A percentile compares a stretch with the other conserved stretches of the same genome.
Evolutionary conservation across 2,329 filamentous ascomycete species (phyloP).

Genomic region (Lizonia empirigonia): DNA sequence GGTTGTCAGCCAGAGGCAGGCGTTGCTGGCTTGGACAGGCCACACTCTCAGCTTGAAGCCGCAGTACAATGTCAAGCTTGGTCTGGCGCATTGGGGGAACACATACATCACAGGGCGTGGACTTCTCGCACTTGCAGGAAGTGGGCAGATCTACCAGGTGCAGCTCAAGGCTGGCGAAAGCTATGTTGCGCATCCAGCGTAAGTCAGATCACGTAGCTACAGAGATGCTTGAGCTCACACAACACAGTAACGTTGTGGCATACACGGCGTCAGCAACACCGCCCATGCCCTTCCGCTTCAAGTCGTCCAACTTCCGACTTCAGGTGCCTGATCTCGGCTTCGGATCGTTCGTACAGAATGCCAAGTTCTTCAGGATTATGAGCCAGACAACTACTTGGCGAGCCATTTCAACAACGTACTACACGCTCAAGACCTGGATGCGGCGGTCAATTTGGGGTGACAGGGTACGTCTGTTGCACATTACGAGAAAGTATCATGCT

Average conservation of each 20-base stretch:
- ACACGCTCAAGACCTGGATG: constrained; percentile 74
- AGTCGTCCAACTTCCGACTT: constrained; percentile 73
- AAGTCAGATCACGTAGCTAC: not conserved
- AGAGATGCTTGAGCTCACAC: constrained; percentile 3
- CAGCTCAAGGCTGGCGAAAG: constrained; percentile 81
- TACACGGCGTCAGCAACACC: constrained; percentile 78
- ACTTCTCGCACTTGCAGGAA: constrained; percentile 80
- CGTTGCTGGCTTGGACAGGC: constrained; percentile 94
- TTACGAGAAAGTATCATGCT: constrained; percentile 10
- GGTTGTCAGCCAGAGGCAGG: constrained; percentile 87
- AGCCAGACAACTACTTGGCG: constrained; percentile 76
- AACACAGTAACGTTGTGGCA: constrained; percentile 77
- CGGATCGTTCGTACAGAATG: constrained; percentile 67
- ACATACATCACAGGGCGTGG: constrained; percentile 87
- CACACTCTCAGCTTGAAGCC: constrained; percentile 80
- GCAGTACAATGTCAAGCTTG: constrained; percentile 74
- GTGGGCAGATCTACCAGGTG: constrained; percentile 88
- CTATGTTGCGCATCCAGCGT: constrained; percentile 81
- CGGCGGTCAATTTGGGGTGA: constrained; percentile 92
- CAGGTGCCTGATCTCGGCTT: constrained; percentile 75
- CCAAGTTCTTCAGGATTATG: constrained; percentile 75
- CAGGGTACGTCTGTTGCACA: constrained; percentile 56
- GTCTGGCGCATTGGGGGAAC: constrained; percentile 88
- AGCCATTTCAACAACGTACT: constrained; percentile 66
- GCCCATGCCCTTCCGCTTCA: constrained; percentile 86